Evolutionary conservation across 768 basidiomycete species (phyloP).

Genomic region (Termitomyces sp.): DNA sequence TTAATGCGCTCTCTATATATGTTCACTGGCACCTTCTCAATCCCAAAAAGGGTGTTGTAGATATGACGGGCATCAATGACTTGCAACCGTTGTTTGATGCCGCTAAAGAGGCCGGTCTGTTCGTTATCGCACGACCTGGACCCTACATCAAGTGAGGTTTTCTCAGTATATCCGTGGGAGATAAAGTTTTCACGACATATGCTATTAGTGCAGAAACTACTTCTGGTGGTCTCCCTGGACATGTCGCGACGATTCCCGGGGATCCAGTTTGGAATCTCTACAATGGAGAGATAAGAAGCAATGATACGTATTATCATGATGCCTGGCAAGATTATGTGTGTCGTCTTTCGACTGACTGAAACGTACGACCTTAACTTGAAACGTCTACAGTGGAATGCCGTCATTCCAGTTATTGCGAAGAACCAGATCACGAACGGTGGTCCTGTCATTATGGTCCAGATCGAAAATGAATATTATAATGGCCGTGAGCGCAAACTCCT

Average conservation of each 20-base stretch:
- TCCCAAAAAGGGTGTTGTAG: slow-evolving; percentile 11
- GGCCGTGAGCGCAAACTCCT: slow-evolving; percentile 1
- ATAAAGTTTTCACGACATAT: background rate
- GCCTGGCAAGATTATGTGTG: slow-evolving; percentile 15
- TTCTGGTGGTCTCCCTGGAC: slow-evolving; percentile 12
- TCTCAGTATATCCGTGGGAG: background rate
- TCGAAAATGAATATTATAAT: slow-evolving; percentile 15
- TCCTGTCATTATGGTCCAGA: slow-evolving; percentile 14
- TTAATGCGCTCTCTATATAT: slow-evolving; percentile 14
- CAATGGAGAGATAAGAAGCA: slow-evolving; percentile 15
- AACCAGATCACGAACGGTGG: slow-evolving; percentile 13
- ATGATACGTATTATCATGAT: slow-evolving; percentile 13
- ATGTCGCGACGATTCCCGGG: slow-evolving; percentile 14
- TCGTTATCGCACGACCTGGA: slow-evolving; percentile 13
- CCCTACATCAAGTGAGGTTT: slow-evolving; percentile 13
- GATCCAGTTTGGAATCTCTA: slow-evolving; percentile 13
- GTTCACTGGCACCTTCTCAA: slow-evolving; percentile 15
- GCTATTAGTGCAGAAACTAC: slow-evolving; percentile 9
- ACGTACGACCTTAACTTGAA: background rate
- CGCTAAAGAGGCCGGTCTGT: slow-evolving; percentile 14
- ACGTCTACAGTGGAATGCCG: slow-evolving; percentile 9
- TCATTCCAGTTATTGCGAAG: slow-evolving; percentile 12
- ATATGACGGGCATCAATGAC: slow-evolving; percentile 14
- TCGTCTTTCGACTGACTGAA: background rate
- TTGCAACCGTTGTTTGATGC: slow-evolving; percentile 14